These are phyloP conservation scores for Dendrostoma leiphaemia DNA, from an alignment of 2,329 filamentous ascomycete genomes.

Conservation along the genomic window DNA sequence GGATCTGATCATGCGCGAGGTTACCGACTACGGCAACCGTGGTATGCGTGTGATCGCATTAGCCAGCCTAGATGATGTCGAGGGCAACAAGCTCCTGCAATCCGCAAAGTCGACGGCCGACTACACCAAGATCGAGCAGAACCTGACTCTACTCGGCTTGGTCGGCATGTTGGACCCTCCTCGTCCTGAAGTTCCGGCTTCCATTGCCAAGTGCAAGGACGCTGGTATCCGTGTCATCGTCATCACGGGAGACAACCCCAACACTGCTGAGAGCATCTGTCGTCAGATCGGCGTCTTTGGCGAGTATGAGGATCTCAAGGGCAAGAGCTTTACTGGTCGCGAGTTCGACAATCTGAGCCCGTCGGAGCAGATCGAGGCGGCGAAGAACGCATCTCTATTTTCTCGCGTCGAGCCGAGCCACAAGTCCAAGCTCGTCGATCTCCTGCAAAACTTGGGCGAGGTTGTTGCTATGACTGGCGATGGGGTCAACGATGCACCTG, in stretches of 20 bases:
- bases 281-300: constrained; percentile 94
- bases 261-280: constrained; percentile 97
- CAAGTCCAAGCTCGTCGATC: constrained; percentile 96
- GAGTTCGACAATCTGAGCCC: constrained; percentile 87
- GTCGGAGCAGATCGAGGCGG: constrained; percentile 77
- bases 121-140: constrained; percentile 85
- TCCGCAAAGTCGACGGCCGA: constrained; percentile 79
- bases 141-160: constrained; percentile 90
- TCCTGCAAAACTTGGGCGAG: constrained; percentile 87
- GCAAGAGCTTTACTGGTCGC: constrained; percentile 93
- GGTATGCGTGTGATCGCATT: constrained; percentile 94
- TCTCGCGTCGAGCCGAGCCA: constrained; percentile 93
- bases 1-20: constrained; percentile 71
- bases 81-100: constrained; percentile 65
- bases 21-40: constrained; percentile 86
- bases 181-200: constrained; percentile 82
- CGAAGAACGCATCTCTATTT: constrained; percentile 84
- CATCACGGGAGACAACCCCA: constrained; percentile 96
- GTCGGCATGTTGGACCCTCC: constrained; percentile 97
- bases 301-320: constrained; percentile 73
- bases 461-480: constrained; percentile 99
- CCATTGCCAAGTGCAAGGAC: constrained; percentile 84
- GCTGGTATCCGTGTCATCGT: constrained; percentile 97
- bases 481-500: constrained; percentile 96
- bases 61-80: constrained; percentile 77